phyloP scores from a whole-genome alignment of 805 yeast species.

The Monosporozyma unispora region DNA sequence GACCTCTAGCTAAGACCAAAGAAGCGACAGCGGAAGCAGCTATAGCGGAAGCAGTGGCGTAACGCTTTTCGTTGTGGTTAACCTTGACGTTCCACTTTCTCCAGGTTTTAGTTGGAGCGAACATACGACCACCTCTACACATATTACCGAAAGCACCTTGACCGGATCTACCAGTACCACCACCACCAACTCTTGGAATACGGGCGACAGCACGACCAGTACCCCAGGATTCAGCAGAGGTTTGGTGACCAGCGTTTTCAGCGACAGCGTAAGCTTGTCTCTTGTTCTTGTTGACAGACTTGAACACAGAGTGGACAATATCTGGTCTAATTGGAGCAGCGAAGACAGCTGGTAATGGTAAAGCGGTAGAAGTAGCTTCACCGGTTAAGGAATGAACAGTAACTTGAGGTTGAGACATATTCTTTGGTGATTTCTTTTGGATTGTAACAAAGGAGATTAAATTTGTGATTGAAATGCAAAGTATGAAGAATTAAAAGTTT shows the following conservation, averaged over 20 bases:
- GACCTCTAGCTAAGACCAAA: constrained; percentile 98
- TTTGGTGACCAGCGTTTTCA: constrained; percentile 99
- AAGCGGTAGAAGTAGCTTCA: constrained; percentile 71
- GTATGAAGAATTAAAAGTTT: neutral
- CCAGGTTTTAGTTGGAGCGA: constrained; percentile 99
- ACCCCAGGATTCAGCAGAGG: constrained; percentile 99
- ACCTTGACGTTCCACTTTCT: constrained; percentile 99
- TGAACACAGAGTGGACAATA: constrained; percentile 97
- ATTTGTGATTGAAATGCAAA: neutral
- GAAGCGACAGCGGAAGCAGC: constrained; percentile 99
- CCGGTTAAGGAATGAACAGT: constrained; percentile 86
- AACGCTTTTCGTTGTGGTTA: constrained; percentile 99
- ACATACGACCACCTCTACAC: constrained; percentile 99
- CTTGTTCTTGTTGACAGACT: constrained; percentile 99
- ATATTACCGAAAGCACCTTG: constrained; percentile 99
- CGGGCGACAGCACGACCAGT: constrained; percentile 99
- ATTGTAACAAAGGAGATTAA: neutral
- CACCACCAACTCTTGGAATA: constrained; percentile 99
- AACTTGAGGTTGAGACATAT: constrained; percentile 88
- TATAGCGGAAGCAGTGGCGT: constrained; percentile 99
- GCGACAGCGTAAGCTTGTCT: constrained; percentile 99
- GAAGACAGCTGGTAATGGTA: constrained; percentile 97
- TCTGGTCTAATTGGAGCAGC: constrained; percentile 99
- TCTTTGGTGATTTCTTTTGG: constrained; percentile 11
- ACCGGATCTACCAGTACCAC: constrained; percentile 99